A percentile compares a stretch with the other conserved stretches of the same genome.
These are phyloP conservation scores for Taiozyma sp. DNA, from an alignment of 1,139 yeast genomes.

Conservation along the genomic window DNA sequence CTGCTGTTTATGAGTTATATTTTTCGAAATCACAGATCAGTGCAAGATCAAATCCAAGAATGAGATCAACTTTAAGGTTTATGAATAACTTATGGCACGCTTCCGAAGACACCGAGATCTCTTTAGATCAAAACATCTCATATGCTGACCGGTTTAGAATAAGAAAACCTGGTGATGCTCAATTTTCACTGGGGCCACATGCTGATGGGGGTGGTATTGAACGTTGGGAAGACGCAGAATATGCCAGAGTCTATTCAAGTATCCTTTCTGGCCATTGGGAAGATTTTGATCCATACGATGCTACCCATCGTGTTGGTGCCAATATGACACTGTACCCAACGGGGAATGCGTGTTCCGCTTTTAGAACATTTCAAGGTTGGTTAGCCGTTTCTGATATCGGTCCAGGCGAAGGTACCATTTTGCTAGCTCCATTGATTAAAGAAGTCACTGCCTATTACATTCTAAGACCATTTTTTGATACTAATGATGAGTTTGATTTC, in stretches of 20 bases:
- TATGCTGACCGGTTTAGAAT: constrained; percentile 36
- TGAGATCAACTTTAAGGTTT: constrained; percentile 29
- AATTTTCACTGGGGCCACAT: constrained; percentile 2
- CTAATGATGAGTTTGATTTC: constrained; percentile 22
- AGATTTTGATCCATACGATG: constrained; percentile 40
- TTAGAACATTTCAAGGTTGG: constrained; percentile 40
- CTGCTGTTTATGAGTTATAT: constrained; percentile 33
- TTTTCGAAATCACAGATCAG: constrained; percentile 41
- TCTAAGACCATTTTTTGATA: constrained; percentile 41
- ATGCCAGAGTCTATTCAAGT: constrained; percentile 34
- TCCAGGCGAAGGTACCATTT: constrained; percentile 42
- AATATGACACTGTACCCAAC: constrained; percentile 33
- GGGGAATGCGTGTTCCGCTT: constrained; percentile 32
- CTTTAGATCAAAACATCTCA: constrained; percentile 30
- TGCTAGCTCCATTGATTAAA: constrained; percentile 36
- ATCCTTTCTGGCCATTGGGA: constrained; percentile 45
- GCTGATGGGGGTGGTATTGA: constrained; percentile 44
- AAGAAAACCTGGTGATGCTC: constrained; percentile 35
- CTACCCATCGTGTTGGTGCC: constrained; percentile 35
- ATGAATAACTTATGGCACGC: constrained; percentile 35
- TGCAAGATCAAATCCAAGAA: constrained; percentile 39
- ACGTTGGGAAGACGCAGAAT: constrained; percentile 34
- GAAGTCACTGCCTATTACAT: constrained; percentile 37
- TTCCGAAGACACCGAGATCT: constrained; percentile 25
- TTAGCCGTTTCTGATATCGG: constrained; percentile 1